Conservation (phyloP, 1,284 basidiomycete species). For the Fistulinella staudtii region DNA sequence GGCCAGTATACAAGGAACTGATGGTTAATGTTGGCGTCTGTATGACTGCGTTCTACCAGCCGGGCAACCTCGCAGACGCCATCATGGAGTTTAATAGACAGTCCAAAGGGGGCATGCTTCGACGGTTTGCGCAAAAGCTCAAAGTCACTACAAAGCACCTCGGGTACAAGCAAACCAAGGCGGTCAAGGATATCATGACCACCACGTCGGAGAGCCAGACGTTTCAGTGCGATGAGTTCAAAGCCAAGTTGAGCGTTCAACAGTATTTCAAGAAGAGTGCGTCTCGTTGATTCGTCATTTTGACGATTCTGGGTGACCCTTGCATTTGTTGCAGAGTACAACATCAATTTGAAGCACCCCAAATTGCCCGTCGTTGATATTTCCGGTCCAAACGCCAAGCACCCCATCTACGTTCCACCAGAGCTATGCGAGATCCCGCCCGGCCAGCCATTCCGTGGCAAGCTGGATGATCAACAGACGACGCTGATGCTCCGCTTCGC, state of each 20-base stretch:
- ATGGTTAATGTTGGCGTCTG: constrained; percentile 74
- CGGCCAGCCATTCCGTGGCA: constrained; percentile 51
- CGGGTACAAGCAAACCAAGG: constrained; percentile 49
- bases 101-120: constrained; percentile 46
- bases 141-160: constrained; percentile 57
- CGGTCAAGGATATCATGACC: constrained; percentile 44
- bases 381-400: constrained; percentile 37
- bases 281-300: constrained; percentile 13
- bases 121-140: constrained; percentile 48
- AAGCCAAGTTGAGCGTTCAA: constrained; percentile 50
- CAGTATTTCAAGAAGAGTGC: constrained; percentile 59
- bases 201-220: constrained; percentile 43
- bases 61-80: constrained; percentile 57
- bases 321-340: constrained; percentile 46
- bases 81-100: constrained; percentile 44
- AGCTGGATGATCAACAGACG: constrained; percentile 52
- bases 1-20: constrained; percentile 59
- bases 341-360: constrained; percentile 46
- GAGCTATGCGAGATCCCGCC: constrained; percentile 65
- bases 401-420: constrained; percentile 52
- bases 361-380: constrained; percentile 63
- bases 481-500: constrained; percentile 62
- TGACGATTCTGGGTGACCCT: neutral
- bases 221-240: constrained; percentile 53
- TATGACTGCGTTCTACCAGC: constrained; percentile 66